phyloP scores from a whole-genome alignment of 2,329 filamentous ascomycete species.

The Alternaria postmessia region DNA sequence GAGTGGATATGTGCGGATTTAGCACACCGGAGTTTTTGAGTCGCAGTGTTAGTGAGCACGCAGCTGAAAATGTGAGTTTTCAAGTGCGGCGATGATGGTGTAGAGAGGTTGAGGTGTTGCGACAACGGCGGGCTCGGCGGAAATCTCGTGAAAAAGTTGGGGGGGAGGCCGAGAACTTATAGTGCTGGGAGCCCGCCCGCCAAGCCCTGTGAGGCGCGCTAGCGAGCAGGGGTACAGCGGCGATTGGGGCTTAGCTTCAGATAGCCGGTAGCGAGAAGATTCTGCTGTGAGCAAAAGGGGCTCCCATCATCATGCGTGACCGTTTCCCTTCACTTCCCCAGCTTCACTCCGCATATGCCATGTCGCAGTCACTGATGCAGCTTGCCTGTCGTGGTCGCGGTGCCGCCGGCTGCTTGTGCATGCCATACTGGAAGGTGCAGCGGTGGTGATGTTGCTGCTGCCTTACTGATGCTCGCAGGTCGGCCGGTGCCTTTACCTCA shows the following conservation, averaged over 20 bases:
- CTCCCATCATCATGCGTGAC: slow-evolving; percentile 29
- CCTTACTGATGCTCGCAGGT: slow-evolving; percentile 14
- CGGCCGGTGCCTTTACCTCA: slow-evolving; percentile 10
- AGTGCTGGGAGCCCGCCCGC: slow-evolving; percentile 23
- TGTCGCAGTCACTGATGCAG: neutral
- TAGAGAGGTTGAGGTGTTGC: slow-evolving; percentile 36
- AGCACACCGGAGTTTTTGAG: slow-evolving; percentile 31
- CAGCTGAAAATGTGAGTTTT: slow-evolving; percentile 38
- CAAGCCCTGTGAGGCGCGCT: slow-evolving; percentile 21
- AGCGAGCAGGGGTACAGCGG: slow-evolving; percentile 11
- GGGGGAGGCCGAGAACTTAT: slow-evolving; percentile 36
- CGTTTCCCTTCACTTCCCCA: slow-evolving; percentile 22
- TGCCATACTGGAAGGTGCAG: neutral
- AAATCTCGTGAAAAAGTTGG: slow-evolving; percentile 39
- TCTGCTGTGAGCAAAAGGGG: slow-evolving; percentile 38
- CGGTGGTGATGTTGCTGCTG: slow-evolving; percentile 7
- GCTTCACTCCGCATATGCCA: slow-evolving; percentile 14
- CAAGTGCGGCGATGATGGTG: slow-evolving; percentile 37
- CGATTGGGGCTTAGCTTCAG: slow-evolving; percentile 22
- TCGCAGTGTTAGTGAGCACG: slow-evolving; percentile 44
- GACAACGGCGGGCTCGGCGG: slow-evolving; percentile 39
- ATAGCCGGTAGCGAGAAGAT: slow-evolving; percentile 41
- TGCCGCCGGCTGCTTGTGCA: neutral
- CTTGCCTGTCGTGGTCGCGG: slow-evolving; percentile 1
- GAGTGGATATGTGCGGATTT: slow-evolving; percentile 41